Evolutionary conservation across 768 basidiomycete species (phyloP), one percentile per base, ranked within the genome.

Genomic region (Filobasidium wieringae): DNA sequence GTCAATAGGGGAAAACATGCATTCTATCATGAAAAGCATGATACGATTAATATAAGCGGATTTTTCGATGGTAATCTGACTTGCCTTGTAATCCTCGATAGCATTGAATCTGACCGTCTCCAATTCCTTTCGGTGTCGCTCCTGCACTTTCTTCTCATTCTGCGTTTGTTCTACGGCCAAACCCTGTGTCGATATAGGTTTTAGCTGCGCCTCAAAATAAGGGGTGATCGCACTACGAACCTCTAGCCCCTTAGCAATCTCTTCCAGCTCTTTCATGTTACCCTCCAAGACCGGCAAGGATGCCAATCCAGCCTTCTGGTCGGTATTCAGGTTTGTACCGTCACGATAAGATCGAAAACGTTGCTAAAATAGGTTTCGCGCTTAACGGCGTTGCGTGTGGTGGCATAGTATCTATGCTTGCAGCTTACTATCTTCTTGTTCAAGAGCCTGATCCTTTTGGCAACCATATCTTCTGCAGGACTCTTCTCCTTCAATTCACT

Each of bases 381-480:
- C 36, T 22, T 24, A 31, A 53, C 22, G 45, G 24, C 19, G 19
- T 1, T 17, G 22, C 27, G 56, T 24, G 45, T 15, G n/a, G n/a
- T 49, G 14, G 34, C 37, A 55, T 57, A 52, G 58, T 59, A 40
- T 15, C 17, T 6, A 22, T 17, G 76, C 81, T 64, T n/a, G n/a
- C n/a, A n/a, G n/a, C n/a, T n/a, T 69, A 87, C 88, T 62, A 90
- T 86, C 76, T 91, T 92, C 78, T 91, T 91, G 55, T 78, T 79
- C 22, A 87, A 79, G 36, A 80, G 77, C 63, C 87, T 86, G 67
- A 87, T 74, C 51, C 88, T 80, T 75, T 89, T 91, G 66, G 79
- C 78, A 61, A 92, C 75, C 61, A 92, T 79, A 45, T 91, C 88
- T 52, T 85, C 81, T 56, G 86, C 79, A 7, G 88, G 84, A 61